Evolutionary conservation across 169 alveolate species (phyloP), one percentile per base, ranked within the genome.

Genomic region (Sarcocystis neurona): DNA sequence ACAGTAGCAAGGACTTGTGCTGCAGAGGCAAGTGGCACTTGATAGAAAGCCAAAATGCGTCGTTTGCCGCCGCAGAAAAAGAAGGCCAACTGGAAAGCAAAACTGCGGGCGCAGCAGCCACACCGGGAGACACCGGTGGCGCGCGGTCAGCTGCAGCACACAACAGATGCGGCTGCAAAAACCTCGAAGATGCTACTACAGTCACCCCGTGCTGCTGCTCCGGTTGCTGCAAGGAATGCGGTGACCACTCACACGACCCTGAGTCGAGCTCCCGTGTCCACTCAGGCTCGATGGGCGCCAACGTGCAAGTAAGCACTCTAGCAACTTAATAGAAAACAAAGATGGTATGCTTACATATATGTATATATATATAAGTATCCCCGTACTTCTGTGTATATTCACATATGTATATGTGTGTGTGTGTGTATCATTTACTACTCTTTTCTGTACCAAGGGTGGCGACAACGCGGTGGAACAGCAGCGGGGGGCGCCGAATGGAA

Each of bases 251-350:
- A 3, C 90, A 85, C 58, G 47, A 74, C 41, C 90, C 90, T 8
- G 79, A 68, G n/a, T 66, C 90, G 56, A 84, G 32, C 15, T 66
- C 78, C 34, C 70, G 90, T 0, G 72, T 85, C 30, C 90, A 85
- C 44, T 66, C 84, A 18, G 90, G 90, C 39, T 43, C 56, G 5
- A 85, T 48, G n/a, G 90, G 90, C 37, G 90, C 43, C 75, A 85
- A 85, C 44, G 77, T 78, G 53, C 90, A 85, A 75, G 90, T 48
- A 15, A 85, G 84, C 27, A 2, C 32, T 6, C 30, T 44, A 5
- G 85, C 85, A 47, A 70, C 85, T 78, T 12, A 53, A 53, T 53
- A 53, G 20, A 53, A 12, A 66, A 32, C 18, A 15, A 18, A 8
- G 10, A 32, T 66, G 18, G 34, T 66, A 8, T 30, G 18, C 78